Evolutionary conservation across 805 yeast species (phyloP), one percentile per base, ranked within the genome.

Genomic region (Sugiyamaella boreocaroliniensis): DNA sequence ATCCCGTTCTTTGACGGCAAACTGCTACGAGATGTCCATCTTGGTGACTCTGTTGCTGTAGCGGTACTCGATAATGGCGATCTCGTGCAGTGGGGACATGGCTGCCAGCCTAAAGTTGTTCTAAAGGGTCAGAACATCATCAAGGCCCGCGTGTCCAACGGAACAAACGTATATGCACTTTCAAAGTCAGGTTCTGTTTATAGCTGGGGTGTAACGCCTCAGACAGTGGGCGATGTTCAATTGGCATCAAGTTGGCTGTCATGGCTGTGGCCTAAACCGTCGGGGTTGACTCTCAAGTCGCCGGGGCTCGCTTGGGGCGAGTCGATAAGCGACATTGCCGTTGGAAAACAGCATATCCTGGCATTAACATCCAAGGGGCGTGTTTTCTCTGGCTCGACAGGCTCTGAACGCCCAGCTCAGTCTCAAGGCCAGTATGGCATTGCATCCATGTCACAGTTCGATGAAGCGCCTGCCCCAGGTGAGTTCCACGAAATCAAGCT

Each of bases 351-450:
- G 49, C 97, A 93, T 68, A 61, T 90, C 9, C 75, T 86, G n/a
- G 64, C 85, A 3, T 64, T 86, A 40, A 75, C 88, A 0, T 70
- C 74, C 41, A 63, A 73, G 10, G 89, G 90, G 0, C 73, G 79
- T 34, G 82, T 86, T 0, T 84, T 76, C 58, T 72, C 86, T 1
- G 72, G 81, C 10, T 77, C 86, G 14, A 81, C 95, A 0, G 85
- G 85, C 0, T 4, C 48, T 12, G 40, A 32, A 9, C 34, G 42
- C 11, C 63, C 62, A 3, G 43, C 34, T 2, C 47, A 37, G 29
- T 72, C 75, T 22, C 65, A 63, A 59, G 98, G 98, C 3, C 97
- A 93, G 69, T 87, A 78, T 68, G 98, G 97, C 16, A 67, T 88
- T 14, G 93, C 96, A 1, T 68, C 71, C 12, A 79, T 74, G 57